Evolutionary conservation across 371 early-diverging fungal genomes (phyloP).

Genomic region (Mortierella polycephala): DNA sequence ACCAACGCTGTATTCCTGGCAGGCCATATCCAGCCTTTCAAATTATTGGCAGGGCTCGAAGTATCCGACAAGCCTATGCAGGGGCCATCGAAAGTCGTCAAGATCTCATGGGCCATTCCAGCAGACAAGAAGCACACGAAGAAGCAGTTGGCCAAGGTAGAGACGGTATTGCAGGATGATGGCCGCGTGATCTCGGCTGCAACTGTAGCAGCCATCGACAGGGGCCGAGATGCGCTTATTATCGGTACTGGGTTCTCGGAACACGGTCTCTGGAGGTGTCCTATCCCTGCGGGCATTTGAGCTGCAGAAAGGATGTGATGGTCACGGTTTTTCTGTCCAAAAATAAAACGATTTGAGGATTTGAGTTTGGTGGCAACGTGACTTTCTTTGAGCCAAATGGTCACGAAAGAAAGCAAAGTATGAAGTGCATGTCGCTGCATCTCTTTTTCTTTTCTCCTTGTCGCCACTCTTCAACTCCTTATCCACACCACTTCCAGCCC

Average conservation of each 20-base stretch:
- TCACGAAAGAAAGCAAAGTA: too few relatives aligned
- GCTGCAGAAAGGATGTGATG: too few relatives aligned
- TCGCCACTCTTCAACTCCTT: too few relatives aligned
- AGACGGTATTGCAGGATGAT: slow-evolving; percentile 51
- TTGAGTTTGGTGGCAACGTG: too few relatives aligned
- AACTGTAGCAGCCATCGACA: slow-evolving; percentile 55
- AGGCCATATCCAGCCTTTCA: slow-evolving; percentile 30
- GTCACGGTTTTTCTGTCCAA: too few relatives aligned
- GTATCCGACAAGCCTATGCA: neutral
- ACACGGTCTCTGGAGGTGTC: slow-evolving; percentile 11
- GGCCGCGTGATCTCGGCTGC: slow-evolving; percentile 45
- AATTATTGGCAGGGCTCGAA: slow-evolving; percentile 3
- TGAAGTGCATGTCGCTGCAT: too few relatives aligned
- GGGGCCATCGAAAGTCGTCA: slow-evolving; percentile 15
- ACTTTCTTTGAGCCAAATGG: too few relatives aligned
- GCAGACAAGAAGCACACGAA: slow-evolving; percentile 27
- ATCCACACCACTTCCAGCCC: too few relatives aligned
- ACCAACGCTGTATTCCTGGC: slow-evolving; percentile 53
- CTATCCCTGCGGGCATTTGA: slow-evolving; percentile 7
- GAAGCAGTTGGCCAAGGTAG: slow-evolving; percentile 4
- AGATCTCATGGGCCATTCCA: slow-evolving; percentile 17
- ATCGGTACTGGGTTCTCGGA: slow-evolving; percentile 18
- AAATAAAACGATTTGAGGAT: too few relatives aligned
- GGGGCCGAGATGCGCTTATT: slow-evolving; percentile 28
- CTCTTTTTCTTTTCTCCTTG: too few relatives aligned